Evolutionary conservation across 2,329 filamentous ascomycete species (phyloP), one percentile per base, ranked within the genome.

Genomic region (Fusarium foetens): DNA sequence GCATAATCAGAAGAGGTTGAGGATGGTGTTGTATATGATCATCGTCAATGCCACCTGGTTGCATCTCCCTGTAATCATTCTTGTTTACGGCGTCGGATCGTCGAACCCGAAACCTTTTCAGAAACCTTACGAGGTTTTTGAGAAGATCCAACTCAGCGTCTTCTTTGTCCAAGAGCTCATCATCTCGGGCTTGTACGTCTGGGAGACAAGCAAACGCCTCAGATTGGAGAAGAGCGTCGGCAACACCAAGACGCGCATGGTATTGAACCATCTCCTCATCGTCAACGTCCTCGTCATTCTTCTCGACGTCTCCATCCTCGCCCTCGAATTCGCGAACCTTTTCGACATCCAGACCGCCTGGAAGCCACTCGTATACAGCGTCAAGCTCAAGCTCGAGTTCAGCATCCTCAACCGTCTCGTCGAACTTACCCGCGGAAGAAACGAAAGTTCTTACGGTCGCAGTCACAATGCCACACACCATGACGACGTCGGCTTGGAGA

Each of bases 101-200:
- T 60, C 55, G 5, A 72, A 76, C 10, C 71, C 76, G 0, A 46
- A 31, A 5, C 75, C 70, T 0, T 80, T 78, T 27, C 13, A 61
- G 8, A 65, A 55, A 2, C 73, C 76, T 0, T 87, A 87, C 54
- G 81, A 82, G 12, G 76, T 86, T 42, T 79, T 86, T 76, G 87
- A 89, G 66, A 86, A 86, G 75, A 81, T 89, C 7, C 86, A 89
- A 71, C 83, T 89, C 71, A 86, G 84, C 6, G 80, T 86, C 3
- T 89, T 89, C 75, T 87, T 85, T 65, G 61, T 88, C 3, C 87
- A 89, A 75, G 87, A 89, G 66, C 80, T 86, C 48, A 81, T 87
- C 52, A 83, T 89, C 39, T 88, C 87, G 0, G 83, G 82, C 0
- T 74, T 88, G 5, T 89, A 88, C 70, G 87, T 89, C 49, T 81